A percentile compares a stretch with the other conserved stretches of the same genome.
phyloP scores from a whole-genome alignment of 176 grass and related monocot species.

The Paspalum vaginatum region DNA sequence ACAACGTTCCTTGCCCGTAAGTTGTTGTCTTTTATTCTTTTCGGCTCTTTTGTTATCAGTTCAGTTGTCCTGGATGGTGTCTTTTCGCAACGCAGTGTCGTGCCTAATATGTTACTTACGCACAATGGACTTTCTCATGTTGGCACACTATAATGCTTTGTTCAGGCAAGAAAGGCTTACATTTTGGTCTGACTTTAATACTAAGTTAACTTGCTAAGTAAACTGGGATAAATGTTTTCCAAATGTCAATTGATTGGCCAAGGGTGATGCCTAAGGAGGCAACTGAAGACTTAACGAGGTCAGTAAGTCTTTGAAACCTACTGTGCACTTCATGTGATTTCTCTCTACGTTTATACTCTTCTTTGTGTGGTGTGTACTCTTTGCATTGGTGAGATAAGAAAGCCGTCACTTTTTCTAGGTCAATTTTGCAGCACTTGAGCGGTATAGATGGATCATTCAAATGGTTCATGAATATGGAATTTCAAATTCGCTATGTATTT shows the following conservation, averaged over 20 bases:
- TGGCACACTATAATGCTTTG: conserved; percentile 19
- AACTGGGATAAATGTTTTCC: conserved; percentile 69
- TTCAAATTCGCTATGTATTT: too few species aligned
- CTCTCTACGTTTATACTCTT: conserved; percentile 10
- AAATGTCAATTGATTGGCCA: conserved; percentile 90
- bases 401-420: conserved; percentile 50
- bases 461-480: conserved; percentile 78
- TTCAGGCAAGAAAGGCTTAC: conserved; percentile 75
- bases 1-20: conserved; percentile 90
- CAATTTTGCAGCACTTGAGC: conserved; percentile 90
- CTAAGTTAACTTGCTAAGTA: conserved; percentile 87
- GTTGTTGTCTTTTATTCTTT: neutral
- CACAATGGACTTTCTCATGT: conserved; percentile 25
- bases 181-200: conserved; percentile 97
- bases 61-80: conserved; percentile 8
- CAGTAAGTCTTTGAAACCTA: conserved; percentile 51
- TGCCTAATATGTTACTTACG: too few species aligned
- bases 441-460: conserved; percentile 83
- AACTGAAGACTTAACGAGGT: conserved; percentile 47
- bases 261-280: conserved; percentile 80
- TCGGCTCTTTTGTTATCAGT: neutral
- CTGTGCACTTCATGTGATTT: conserved; percentile 12
- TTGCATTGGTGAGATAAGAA: conserved; percentile 15
- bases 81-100: neutral
- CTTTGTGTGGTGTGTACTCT: conserved; percentile 23